These are phyloP conservation scores for Rhodotorula sp. DNA, from an alignment of 1,284 basidiomycete genomes.

Conservation along the genomic window DNA sequence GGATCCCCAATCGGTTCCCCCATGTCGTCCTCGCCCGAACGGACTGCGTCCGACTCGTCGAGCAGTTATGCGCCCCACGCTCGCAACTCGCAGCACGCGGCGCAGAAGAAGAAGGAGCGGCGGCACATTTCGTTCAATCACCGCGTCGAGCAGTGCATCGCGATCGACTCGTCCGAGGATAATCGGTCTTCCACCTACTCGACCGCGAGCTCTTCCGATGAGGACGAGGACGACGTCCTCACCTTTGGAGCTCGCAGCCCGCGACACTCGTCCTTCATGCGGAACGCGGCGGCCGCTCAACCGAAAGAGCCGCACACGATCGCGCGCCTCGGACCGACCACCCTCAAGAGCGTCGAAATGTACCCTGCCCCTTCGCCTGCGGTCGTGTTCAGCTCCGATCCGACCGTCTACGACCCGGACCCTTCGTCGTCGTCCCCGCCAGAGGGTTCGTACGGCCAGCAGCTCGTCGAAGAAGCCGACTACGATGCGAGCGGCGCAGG, in stretches of 20 bases:
- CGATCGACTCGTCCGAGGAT: slow-evolving; percentile 61
- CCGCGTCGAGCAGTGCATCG: slow-evolving; percentile 95
- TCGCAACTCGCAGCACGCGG: slow-evolving; percentile 3
- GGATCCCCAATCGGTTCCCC: slow-evolving; percentile 31
- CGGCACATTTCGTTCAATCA: slow-evolving; percentile 97
- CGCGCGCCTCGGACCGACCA: slow-evolving; percentile 88
- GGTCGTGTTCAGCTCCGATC: slow-evolving; percentile 61
- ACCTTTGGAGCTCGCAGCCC: slow-evolving; percentile 47
- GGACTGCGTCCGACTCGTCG: slow-evolving; percentile 33
- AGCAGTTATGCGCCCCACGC: slow-evolving; percentile 15
- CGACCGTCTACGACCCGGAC: slow-evolving; percentile 23
- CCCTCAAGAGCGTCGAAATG: slow-evolving; percentile 70
- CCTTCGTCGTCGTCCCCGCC: slow-evolving; percentile 4
- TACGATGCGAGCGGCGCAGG: slow-evolving; percentile 4
- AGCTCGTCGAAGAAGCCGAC: slow-evolving; percentile 18
- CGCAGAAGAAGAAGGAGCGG: slow-evolving; percentile 49
- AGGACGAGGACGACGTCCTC: slow-evolving; percentile 62
- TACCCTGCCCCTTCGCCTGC: slow-evolving; percentile 53
- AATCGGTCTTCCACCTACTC: slow-evolving; percentile 26
- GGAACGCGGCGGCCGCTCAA: slow-evolving; percentile 7
- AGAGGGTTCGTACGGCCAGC: background rate
- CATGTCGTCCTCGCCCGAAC: slow-evolving; percentile 33
- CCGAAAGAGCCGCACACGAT: slow-evolving; percentile 61
- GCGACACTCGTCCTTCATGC: slow-evolving; percentile 31
- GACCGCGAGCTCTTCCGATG: slow-evolving; percentile 49